Conservation (phyloP, 2,329 filamentous ascomycete species). For the Aspergillus pseudotamarii region DNA sequence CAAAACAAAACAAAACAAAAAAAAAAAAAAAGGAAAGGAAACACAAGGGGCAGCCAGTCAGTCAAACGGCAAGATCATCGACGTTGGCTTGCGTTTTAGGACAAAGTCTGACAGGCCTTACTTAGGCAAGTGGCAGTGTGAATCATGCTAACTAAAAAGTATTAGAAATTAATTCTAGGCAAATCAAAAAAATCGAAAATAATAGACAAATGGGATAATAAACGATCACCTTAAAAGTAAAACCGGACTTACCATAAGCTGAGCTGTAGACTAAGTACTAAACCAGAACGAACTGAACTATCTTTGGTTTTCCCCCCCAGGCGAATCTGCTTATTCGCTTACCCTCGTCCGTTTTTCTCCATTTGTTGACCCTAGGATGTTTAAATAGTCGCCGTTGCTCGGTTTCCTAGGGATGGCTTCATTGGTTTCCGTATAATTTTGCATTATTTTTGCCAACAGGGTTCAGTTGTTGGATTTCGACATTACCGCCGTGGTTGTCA, state of each 20-base stretch:
- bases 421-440: constrained; percentile 6
- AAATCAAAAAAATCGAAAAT: constrained; percentile 4
- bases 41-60: background rate
- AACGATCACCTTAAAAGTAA: constrained; percentile 10
- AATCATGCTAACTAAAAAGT: background rate
- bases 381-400: constrained; percentile 13
- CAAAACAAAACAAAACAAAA: no score
- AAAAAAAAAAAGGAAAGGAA: constrained; percentile 8
- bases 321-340: constrained; percentile 7
- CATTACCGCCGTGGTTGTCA: background rate
- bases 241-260: constrained; percentile 13
- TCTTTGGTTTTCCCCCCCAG: constrained; percentile 5
- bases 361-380: constrained; percentile 6
- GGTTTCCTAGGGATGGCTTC: constrained; percentile 1
- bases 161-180: constrained; percentile 1
- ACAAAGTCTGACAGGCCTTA: constrained; percentile 5
- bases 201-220: constrained; percentile 8
- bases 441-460: constrained; percentile 1
- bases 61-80: background rate
- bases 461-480: background rate
- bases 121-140: constrained; percentile 7
- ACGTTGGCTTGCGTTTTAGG: constrained; percentile 6
- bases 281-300: constrained; percentile 11
- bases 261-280: constrained; percentile 8
- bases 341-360: background rate